phyloP scores from a whole-genome alignment of 2,329 filamentous ascomycete genomes.

The Hypomyces perniciosus region DNA sequence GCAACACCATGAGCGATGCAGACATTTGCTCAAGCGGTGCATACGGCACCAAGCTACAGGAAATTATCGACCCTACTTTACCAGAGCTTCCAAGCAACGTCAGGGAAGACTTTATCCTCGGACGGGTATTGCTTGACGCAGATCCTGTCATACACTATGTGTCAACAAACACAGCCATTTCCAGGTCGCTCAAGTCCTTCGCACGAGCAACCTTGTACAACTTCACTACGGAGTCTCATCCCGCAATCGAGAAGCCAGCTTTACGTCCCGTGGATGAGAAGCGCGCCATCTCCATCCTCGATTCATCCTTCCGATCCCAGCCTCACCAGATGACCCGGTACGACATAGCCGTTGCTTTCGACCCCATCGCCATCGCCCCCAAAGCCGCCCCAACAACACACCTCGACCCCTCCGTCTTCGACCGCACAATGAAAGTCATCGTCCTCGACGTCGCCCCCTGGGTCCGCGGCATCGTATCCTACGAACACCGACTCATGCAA shows the following conservation, averaged over 20 bases:
- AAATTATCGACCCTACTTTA: slow-evolving; percentile 55
- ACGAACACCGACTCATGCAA: slow-evolving; percentile 65
- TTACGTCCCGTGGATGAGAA: slow-evolving; percentile 28
- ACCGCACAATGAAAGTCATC: slow-evolving; percentile 61
- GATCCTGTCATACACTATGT: slow-evolving; percentile 28
- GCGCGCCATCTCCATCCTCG: slow-evolving; percentile 31
- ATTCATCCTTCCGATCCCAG: slow-evolving; percentile 28
- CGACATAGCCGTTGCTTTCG: slow-evolving; percentile 55
- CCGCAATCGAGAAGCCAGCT: not conserved
- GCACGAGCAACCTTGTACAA: slow-evolving; percentile 1
- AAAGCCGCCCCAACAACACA: slow-evolving; percentile 32
- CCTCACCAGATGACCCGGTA: slow-evolving; percentile 35
- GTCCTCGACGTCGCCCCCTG: slow-evolving; percentile 80
- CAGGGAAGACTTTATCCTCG: slow-evolving; percentile 46
- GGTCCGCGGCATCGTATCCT: slow-evolving; percentile 75
- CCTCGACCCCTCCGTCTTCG: slow-evolving; percentile 68
- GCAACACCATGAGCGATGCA: slow-evolving; percentile 57
- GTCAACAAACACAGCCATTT: slow-evolving; percentile 21
- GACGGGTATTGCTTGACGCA: slow-evolving; percentile 43
- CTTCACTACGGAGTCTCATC: not conserved
- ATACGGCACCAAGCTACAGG: slow-evolving; percentile 40
- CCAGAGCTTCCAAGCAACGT: slow-evolving; percentile 46
- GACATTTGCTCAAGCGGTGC: slow-evolving; percentile 53
- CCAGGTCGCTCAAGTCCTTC: slow-evolving; percentile 25
- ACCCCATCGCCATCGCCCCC: slow-evolving; percentile 50